These are phyloP conservation scores for Erysiphe pulchra DNA, from an alignment of 2,329 filamentous ascomycete species.

Conservation along the genomic window DNA sequence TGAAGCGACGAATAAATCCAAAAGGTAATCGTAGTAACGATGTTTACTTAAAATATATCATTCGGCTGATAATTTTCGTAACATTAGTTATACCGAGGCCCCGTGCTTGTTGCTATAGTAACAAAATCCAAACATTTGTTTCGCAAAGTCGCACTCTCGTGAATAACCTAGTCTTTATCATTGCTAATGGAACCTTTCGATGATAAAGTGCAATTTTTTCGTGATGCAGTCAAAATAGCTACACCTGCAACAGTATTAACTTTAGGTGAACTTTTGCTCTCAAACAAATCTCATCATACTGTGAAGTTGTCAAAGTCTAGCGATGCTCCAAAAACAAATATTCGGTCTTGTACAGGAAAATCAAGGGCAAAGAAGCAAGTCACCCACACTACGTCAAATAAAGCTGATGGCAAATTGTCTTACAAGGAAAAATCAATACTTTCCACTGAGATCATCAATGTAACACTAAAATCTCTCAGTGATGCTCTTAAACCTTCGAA, in stretches of 20 bases:
- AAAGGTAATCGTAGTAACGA: too few species aligned
- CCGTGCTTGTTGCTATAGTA: too few species aligned
- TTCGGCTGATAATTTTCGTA: too few species aligned
- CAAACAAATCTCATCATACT: slow-evolving; percentile 9
- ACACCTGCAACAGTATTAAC: slow-evolving; percentile 21
- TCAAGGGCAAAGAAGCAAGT: slow-evolving; percentile 6
- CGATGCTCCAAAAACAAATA: slow-evolving; percentile 2
- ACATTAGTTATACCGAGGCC: too few species aligned
- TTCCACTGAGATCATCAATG: slow-evolving; percentile 50
- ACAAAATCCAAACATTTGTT: too few species aligned
- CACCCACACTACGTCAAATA: slow-evolving; percentile 3
- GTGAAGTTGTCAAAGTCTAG: not conserved
- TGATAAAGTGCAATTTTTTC: slow-evolving; percentile 20
- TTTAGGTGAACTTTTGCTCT: slow-evolving; percentile 21
- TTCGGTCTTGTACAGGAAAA: slow-evolving; percentile 1
- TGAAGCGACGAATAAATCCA: too few species aligned
- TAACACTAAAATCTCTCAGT: slow-evolving; percentile 39
- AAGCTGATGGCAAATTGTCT: slow-evolving; percentile 15
- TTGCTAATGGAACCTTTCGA: slow-evolving; percentile 16
- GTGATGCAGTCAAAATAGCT: slow-evolving; percentile 19
- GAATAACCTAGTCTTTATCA: too few species aligned
- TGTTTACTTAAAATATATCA: too few species aligned
- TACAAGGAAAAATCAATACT: slow-evolving; percentile 36
- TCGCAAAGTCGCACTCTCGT: too few species aligned
- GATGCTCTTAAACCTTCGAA: slow-evolving; percentile 30